phyloP scores from a whole-genome alignment of 306 rosid genomes.

The Hippophae gyantsensis region DNA sequence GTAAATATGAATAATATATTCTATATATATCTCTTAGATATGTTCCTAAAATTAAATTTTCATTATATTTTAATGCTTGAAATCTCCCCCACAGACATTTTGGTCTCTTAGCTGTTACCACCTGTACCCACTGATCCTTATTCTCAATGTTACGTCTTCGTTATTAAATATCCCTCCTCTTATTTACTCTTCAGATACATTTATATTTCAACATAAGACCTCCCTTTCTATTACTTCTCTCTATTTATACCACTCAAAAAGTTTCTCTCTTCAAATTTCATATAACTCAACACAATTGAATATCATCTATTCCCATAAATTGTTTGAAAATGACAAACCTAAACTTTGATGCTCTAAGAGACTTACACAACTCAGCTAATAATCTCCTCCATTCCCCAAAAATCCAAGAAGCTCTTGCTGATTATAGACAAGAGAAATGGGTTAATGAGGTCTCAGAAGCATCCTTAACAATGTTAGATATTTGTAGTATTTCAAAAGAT shows the following conservation, averaged over 20 bases:
- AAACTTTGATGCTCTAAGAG: slow-evolving; percentile 44
- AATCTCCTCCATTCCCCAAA: slow-evolving; percentile 41
- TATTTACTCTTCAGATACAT: no score
- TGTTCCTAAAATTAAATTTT: no score
- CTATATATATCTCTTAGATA: no score
- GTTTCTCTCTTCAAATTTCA: no score
- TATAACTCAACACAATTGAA: no score
- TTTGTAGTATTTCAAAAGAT: slow-evolving; percentile 48
- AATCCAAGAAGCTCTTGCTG: slow-evolving; percentile 32
- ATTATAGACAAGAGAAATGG: slow-evolving; percentile 38
- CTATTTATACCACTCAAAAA: no score
- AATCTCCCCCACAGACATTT: slow-evolving; percentile 19
- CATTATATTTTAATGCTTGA: not conserved
- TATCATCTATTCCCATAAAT: slow-evolving; percentile 13
- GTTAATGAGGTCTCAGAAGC: slow-evolving; percentile 42
- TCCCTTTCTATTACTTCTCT: no score
- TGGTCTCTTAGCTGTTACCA: slow-evolving; percentile 35
- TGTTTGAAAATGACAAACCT: slow-evolving; percentile 27
- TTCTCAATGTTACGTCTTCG: no score
- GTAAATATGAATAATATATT: not conserved
- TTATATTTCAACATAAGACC: no score
- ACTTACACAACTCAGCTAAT: slow-evolving; percentile 46
- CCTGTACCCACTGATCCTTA: not conserved
- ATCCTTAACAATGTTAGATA: slow-evolving; percentile 46
- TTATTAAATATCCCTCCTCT: no score